These are phyloP conservation scores for Talaromyces ruber DNA, from an alignment of 495 filamentous ascomycete genomes.

Conservation along the genomic window DNA sequence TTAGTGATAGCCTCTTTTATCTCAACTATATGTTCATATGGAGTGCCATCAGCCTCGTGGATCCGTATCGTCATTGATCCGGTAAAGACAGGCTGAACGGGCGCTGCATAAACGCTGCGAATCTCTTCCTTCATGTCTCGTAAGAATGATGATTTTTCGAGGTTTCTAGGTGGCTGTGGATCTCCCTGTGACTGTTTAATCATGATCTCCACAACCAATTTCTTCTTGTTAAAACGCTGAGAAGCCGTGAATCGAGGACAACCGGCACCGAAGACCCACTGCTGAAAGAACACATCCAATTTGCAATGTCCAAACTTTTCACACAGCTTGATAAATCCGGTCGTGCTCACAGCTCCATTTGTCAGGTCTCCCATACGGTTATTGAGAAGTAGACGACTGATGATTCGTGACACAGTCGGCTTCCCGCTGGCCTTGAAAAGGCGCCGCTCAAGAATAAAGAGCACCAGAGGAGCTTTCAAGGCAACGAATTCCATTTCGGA, in stretches of 20 bases:
- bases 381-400: conserved; percentile 70
- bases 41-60: conserved; percentile 96
- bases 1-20: conserved; percentile 76
- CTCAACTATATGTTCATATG: conserved; percentile 96
- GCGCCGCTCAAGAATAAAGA: conserved; percentile 88
- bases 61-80: conserved; percentile 97
- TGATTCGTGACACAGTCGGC: conserved; percentile 73
- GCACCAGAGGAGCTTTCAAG: conserved; percentile 82
- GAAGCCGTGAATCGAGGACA: conserved; percentile 79
- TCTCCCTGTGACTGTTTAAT: conserved; percentile 73
- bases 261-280: conserved; percentile 84
- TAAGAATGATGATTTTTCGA: conserved; percentile 64
- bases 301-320: conserved; percentile 82
- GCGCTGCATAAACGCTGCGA: conserved; percentile 58
- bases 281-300: conserved; percentile 79
- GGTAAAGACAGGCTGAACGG: conserved; percentile 71
- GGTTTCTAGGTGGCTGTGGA: conserved; percentile 35
- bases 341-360: conserved; percentile 64
- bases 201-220: conserved; percentile 86
- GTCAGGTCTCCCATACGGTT: conserved; percentile 68
- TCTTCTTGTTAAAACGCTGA: conserved; percentile 95
- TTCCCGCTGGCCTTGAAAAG: conserved; percentile 80
- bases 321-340: conserved; percentile 67
- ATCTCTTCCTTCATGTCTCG: conserved; percentile 74
- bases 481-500: conserved; percentile 82